Base-by-base conservation (phyloP, 2,329 filamentous ascomycete species). In the Monosporascus sp. region DNA sequence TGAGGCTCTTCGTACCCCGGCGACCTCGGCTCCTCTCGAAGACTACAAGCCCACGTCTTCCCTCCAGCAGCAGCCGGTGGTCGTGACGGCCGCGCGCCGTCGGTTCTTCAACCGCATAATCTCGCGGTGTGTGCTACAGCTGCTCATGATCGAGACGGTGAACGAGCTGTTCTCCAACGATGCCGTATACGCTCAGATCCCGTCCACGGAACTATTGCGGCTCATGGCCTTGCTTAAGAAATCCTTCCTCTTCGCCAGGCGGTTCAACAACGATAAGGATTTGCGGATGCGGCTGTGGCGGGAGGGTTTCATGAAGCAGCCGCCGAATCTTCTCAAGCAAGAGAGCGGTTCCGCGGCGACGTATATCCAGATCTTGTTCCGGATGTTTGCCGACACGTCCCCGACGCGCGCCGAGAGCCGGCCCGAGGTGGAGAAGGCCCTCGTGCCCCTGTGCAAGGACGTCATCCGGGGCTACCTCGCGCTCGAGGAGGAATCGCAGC, bases 81-180 rank as follows among this genome's bases (percentile, higher is more conserved):
- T 95, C 1, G 93, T 99, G 5, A 97, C 94, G 1, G 91, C 91
- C 2, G 91, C 94, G 0, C 88, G 94, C 26, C 85, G 94, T 37
- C 88, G 92, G 50, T 97, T 97, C 77, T 99, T 99, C 80, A 99
- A 99, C 74, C 90, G 93, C 62, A 99, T 99, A 71, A 99, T 99
- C 71, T 97, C 93, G 16, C 93, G 95, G 61, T 99, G 94, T 69
- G 95, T 99, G 4, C 78, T 99, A 8, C 95, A 99, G 71, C 83
- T 99, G 2, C 84, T 99, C 59, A 99, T 99, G 91, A 99, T 99
- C 63, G 95, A 99, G 71, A 99, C 95, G 0, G 95, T 99, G 43
- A 95, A 96, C 66, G 95, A 99, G 71, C 84, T 99, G 48, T 99
- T 99, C 76, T 95, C 91, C 62, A 99, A 97, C 71, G 92, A 97